Conservation (phyloP, 176 grass and related monocot genomes). For the Carex kokanica region DNA sequence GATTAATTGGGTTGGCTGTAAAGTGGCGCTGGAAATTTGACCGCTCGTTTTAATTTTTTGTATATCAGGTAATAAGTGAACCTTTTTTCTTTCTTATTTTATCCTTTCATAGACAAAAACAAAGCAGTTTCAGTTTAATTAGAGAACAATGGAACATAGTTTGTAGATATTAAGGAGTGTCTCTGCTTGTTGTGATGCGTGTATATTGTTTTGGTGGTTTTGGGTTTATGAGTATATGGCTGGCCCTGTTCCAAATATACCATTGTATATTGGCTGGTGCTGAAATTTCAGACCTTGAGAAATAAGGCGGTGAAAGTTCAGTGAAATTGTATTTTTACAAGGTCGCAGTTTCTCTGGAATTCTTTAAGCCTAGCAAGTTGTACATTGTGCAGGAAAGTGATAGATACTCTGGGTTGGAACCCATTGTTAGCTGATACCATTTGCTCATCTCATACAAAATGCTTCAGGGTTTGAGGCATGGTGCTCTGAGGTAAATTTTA, state of each 20-base stretch:
- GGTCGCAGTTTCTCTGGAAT: neutral
- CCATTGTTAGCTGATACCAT: neutral
- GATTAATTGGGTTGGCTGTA: slow-evolving; percentile 12
- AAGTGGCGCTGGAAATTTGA: neutral
- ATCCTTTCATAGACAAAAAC: slow-evolving; percentile 25
- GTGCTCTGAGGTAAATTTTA: neutral
- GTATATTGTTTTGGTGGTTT: neutral
- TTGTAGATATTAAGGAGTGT: neutral
- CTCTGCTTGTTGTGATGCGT: neutral
- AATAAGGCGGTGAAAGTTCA: neutral
- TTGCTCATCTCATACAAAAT: neutral
- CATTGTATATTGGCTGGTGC: neutral
- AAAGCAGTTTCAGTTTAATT: slow-evolving; percentile 35
- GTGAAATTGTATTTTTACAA: slow-evolving; percentile 1
- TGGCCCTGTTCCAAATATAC: neutral
- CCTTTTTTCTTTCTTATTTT: slow-evolving; percentile 3
- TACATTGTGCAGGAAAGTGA: neutral
- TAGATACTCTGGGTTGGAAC: neutral
- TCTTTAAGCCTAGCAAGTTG: neutral
- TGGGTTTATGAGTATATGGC: neutral
- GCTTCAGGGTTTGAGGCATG: neutral
- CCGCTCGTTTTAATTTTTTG: slow-evolving; percentile 14
- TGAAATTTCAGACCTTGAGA: neutral
- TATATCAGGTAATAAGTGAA: slow-evolving; percentile 25
- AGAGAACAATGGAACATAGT: slow-evolving; percentile 14